Base-by-base conservation (phyloP, 345 rosid genomes). In the Gossypium arboreum region DNA sequence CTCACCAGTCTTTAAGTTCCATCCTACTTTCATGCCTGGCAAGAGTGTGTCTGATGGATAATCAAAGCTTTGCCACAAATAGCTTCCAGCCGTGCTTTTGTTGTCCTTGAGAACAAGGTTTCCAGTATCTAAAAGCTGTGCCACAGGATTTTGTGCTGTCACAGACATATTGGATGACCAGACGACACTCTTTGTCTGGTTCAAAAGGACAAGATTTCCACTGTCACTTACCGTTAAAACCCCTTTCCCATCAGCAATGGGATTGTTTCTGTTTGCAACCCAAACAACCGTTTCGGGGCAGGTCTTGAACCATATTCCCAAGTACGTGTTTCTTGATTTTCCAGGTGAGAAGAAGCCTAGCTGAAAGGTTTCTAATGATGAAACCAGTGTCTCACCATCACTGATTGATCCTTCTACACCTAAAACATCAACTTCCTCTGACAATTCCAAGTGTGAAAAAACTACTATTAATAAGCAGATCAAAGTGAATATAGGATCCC, bases 221-320 rank as follows among this genome's bases (percentile, higher is more conserved):
- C 3, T 24, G 45, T 18, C 10, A 3, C 71, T 75, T 6, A 83
- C 12, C 1, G 66, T 58, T 55, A 83, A 50, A 51, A 77, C 16
- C 22, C 83, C 81, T 0, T 68, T 74, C 2, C 62, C 9, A 29
- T 77, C 69, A 24, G 25, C 47, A 22, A 79, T 47, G 15, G 79
- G 81, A 8, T 17, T 61, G 58, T 77, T 71, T 68, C 81, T 75
- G 76, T 79, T 79, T 25, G 83, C 85, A 18, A 70, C 61, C 73
- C 73, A 70, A 29, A 70, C 47, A 29, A 52, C 61, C 29, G 25
- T 27, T 27, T 2, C 48, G 4, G 47, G 25, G 25, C 48, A 27
- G 47, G 17, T 54, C 61, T 54, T 70, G 65, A 7, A 72, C 75
- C 75, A 56, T 56, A 72, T 56, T 72, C 75, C 65, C 39, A 72